These are phyloP conservation scores for Fusarium goolgardi DNA, from an alignment of 2,329 filamentous ascomycete genomes.

Conservation along the genomic window DNA sequence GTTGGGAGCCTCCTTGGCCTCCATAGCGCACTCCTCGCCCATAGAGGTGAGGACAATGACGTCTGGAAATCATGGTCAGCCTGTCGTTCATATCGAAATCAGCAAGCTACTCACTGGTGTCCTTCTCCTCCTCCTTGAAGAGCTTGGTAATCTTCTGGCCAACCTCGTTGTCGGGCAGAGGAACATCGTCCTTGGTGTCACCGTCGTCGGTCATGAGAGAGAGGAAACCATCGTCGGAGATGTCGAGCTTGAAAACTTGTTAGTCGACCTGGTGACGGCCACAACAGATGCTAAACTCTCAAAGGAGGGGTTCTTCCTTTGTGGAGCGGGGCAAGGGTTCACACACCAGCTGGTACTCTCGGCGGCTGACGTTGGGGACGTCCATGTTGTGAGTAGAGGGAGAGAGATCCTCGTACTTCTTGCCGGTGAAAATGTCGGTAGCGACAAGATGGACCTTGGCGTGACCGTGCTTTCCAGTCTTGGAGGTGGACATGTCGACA, in stretches of 20 bases:
- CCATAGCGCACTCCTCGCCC: conserved; percentile 92
- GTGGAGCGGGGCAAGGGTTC: conserved; percentile 44
- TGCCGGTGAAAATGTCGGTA: conserved; percentile 98
- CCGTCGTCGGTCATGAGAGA: conserved; percentile 91
- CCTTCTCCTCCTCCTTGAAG: conserved; percentile 87
- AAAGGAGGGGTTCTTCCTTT: conserved; percentile 35
- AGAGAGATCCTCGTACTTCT: conserved; percentile 99
- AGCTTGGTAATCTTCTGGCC: conserved; percentile 87
- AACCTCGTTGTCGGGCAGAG: conserved; percentile 88
- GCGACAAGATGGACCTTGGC: conserved; percentile 99
- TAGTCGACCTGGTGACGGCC: conserved; percentile 24
- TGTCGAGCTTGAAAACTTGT: conserved; percentile 75
- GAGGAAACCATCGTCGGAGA: conserved; percentile 94
- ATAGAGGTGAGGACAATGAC: conserved; percentile 94
- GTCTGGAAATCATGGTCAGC: conserved; percentile 65
- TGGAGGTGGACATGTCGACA: conserved; percentile 99
- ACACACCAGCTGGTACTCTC: conserved; percentile 95
- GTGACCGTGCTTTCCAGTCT: conserved; percentile 99
- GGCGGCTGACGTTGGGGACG: conserved; percentile 90
- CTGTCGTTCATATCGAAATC: background rate
- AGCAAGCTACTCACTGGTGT: conserved; percentile 78
- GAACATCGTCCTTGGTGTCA: conserved; percentile 93
- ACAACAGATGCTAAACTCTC: conserved; percentile 23
- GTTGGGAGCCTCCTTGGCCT: conserved; percentile 89
- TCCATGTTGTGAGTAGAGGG: conserved; percentile 99